These are phyloP conservation scores for Citrus glauca DNA, from an alignment of 345 rosid genomes.

Conservation along the genomic window DNA sequence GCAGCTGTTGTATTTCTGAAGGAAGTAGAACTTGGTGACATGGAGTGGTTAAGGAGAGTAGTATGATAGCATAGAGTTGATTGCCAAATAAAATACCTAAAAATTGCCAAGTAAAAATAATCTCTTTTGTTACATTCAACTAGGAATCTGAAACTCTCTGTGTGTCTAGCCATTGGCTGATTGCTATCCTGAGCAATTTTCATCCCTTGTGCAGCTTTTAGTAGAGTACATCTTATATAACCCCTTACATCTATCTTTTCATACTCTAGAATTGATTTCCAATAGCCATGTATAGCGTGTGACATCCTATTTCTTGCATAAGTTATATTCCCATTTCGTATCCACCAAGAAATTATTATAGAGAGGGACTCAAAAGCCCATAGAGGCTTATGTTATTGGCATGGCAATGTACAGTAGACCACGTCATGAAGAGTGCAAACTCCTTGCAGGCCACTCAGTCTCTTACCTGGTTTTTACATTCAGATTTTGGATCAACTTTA, in stretches of 20 bases:
- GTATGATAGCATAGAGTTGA: not conserved
- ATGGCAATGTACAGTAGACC: not conserved
- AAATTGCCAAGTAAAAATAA: not conserved
- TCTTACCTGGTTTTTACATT: not conserved
- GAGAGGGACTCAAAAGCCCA: not conserved
- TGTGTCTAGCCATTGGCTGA: not conserved
- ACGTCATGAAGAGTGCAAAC: not conserved
- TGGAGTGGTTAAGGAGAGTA: not conserved
- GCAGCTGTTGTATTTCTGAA: not conserved
- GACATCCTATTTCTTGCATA: not conserved
- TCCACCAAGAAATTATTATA: no score
- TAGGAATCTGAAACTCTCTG: not conserved
- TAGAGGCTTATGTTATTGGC: not conserved
- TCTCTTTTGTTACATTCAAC: not conserved
- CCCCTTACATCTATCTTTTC: not conserved
- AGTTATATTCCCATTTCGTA: no score
- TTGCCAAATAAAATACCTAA: not conserved
- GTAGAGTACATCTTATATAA: not conserved
- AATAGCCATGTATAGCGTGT: not conserved
- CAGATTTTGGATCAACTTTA: not conserved
- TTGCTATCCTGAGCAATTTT: not conserved
- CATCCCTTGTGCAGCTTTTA: not conserved
- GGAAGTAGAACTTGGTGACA: not conserved
- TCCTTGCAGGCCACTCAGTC: not conserved
- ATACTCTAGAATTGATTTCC: not conserved